A percentile compares a stretch with the other conserved stretches of the same genome.
phyloP scores from a whole-genome alignment of 78 protist species.

The Dictyostelium brefeldianum region DNA sequence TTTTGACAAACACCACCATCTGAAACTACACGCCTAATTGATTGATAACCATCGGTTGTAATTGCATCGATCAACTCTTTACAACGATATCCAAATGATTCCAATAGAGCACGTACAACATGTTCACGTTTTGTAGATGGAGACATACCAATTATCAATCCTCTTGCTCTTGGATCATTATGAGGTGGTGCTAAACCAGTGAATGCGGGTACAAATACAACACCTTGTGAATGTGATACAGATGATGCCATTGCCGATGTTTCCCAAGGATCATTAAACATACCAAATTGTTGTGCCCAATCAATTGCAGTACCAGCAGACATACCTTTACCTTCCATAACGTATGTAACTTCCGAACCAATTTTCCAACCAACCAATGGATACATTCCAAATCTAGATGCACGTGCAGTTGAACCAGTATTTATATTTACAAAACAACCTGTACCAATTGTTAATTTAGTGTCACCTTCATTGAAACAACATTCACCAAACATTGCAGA shows the following conservation, averaged over 20 bases:
- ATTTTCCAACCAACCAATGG: constrained; percentile 84
- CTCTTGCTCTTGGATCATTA: constrained; percentile 73
- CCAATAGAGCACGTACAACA: constrained; percentile 78
- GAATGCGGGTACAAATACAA: constrained; percentile 73
- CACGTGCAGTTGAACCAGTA: constrained; percentile 58
- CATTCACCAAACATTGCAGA: constrained; percentile 85
- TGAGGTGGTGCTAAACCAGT: constrained; percentile 83
- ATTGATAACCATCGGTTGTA: background rate
- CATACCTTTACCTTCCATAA: constrained; percentile 82
- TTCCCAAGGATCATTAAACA: constrained; percentile 69
- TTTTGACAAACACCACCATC: constrained; percentile 88
- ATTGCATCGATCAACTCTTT: constrained; percentile 68
- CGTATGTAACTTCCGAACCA: constrained; percentile 13
- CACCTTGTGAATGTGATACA: constrained; percentile 78
- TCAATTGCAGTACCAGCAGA: constrained; percentile 77
- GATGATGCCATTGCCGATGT: constrained; percentile 41
- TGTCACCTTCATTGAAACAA: constrained; percentile 74
- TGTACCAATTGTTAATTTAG: constrained; percentile 80
- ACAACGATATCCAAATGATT: constrained; percentile 71
- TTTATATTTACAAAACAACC: constrained; percentile 82
- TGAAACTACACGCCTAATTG: constrained; percentile 25
- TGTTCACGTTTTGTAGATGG: constrained; percentile 67
- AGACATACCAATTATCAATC: constrained; percentile 77
- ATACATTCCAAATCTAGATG: constrained; percentile 67
- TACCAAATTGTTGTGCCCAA: constrained; percentile 59